Evolutionary conservation across 768 basidiomycete genomes (phyloP).

Genomic region (Butyriboletus loyo): DNA sequence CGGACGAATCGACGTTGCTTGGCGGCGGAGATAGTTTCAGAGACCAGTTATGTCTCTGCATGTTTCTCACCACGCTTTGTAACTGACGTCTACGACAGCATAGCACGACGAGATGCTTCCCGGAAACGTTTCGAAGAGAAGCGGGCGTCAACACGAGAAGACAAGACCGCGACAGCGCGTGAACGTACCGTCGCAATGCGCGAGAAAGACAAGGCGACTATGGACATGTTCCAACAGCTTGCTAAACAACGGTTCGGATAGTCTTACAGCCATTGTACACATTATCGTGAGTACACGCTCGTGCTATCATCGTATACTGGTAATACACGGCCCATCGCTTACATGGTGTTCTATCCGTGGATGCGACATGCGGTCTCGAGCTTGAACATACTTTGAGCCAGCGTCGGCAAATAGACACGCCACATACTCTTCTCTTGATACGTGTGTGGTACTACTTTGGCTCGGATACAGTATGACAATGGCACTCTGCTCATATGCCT

Average conservation of each 20-base stretch:
- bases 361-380: background rate
- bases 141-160: slow-evolving; percentile 39
- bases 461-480: too few relatives aligned
- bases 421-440: background rate
- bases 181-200: slow-evolving; percentile 63
- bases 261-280: background rate
- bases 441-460: too few relatives aligned
- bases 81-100: slow-evolving; percentile 39
- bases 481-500: too few relatives aligned
- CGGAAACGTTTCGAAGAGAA: slow-evolving; percentile 60
- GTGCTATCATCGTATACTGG: background rate
- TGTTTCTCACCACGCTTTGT: background rate
- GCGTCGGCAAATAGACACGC: background rate
- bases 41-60: slow-evolving; percentile 56
- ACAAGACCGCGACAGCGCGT: slow-evolving; percentile 46
- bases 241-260: slow-evolving; percentile 75
- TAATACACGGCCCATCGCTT: background rate
- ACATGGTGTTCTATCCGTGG: background rate
- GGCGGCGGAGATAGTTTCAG: slow-evolving; percentile 83
- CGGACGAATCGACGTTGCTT: slow-evolving; percentile 74
- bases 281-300: slow-evolving; percentile 10
- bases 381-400: too few relatives aligned
- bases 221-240: slow-evolving; percentile 94
- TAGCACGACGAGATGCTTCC: slow-evolving; percentile 74
- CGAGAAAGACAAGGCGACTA: slow-evolving; percentile 86